Evolutionary conservation across 2,329 filamentous ascomycete species (phyloP).

Genomic region (Calonectria naviculata): DNA sequence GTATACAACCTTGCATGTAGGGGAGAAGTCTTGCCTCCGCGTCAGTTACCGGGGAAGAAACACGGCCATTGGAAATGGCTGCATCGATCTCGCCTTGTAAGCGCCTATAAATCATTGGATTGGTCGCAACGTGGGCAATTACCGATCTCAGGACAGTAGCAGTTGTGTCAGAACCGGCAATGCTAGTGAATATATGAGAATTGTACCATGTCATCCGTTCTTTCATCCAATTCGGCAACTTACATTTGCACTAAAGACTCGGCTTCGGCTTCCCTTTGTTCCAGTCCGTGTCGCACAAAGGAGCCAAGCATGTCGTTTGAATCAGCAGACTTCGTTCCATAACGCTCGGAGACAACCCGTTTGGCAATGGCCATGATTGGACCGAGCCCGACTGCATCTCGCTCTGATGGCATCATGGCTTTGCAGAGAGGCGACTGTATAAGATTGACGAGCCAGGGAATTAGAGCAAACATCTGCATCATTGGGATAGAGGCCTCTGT

Average conservation of each 20-base stretch:
- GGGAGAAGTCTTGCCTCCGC: not conserved
- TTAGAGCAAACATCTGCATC: constrained; percentile 16
- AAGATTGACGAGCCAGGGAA: constrained; percentile 16
- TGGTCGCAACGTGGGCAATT: constrained; percentile 9
- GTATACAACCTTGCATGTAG: constrained; percentile 5
- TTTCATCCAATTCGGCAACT: not conserved
- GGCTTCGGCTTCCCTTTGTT: constrained; percentile 12
- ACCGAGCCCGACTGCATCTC: constrained; percentile 17
- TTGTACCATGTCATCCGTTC: not conserved
- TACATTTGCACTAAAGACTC: constrained; percentile 19
- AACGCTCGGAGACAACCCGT: constrained; percentile 7
- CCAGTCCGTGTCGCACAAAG: constrained; percentile 13
- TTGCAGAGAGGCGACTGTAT: constrained; percentile 19
- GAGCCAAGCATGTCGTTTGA: constrained; percentile 18
- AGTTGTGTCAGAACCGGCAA: constrained; percentile 21
- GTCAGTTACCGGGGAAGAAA: constrained; percentile 9
- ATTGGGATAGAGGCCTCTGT: constrained; percentile 9
- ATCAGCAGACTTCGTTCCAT: not conserved
- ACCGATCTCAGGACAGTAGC: constrained; percentile 8
- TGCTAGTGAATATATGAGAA: constrained; percentile 1
- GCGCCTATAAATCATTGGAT: not conserved
- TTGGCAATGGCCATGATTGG: constrained; percentile 19
- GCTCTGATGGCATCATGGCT: constrained; percentile 19
- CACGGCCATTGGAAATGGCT: not conserved
- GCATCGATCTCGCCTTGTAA: constrained; percentile 17